These are phyloP conservation scores for Rhodotorula mucilaginosa DNA, from an alignment of 1,284 basidiomycete genomes.

Conservation along the genomic window DNA sequence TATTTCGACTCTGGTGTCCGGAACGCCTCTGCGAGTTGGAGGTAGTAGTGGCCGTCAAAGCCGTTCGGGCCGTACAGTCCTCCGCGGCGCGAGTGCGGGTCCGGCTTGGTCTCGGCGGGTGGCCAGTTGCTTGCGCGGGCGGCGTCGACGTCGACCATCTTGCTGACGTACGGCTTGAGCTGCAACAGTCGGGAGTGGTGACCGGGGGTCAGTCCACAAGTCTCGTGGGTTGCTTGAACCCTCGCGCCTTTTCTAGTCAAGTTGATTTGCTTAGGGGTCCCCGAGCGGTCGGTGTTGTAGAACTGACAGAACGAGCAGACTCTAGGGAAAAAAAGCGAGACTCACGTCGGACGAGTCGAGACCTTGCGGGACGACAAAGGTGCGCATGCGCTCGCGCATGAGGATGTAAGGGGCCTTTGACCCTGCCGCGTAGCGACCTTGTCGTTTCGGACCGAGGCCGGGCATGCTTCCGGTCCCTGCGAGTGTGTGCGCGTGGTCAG, in stretches of 20 bases:
- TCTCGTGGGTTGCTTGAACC: too few species aligned
- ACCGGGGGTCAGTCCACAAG: not conserved
- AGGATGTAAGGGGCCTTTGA: conserved; percentile 44
- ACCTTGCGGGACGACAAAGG: conserved; percentile 42
- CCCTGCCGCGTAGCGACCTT: conserved; percentile 37
- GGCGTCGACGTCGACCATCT: conserved; percentile 32
- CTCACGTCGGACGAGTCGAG: conserved; percentile 31
- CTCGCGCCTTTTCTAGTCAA: too few species aligned
- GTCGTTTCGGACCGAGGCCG: conserved; percentile 43
- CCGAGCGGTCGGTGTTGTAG: too few species aligned
- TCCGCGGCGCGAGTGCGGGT: conserved; percentile 25
- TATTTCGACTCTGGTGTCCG: not conserved
- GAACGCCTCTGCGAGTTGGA: conserved; percentile 40
- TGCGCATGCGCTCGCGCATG: conserved; percentile 43
- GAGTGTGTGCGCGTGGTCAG: not conserved
- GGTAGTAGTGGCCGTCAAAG: conserved; percentile 45
- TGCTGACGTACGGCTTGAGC: conserved; percentile 44
- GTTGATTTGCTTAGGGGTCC: too few species aligned
- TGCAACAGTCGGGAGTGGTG: conserved; percentile 9
- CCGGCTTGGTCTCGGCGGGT: conserved; percentile 37
- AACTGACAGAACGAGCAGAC: not conserved
- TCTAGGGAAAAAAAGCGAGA: not conserved
- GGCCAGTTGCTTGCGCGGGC: conserved; percentile 37
- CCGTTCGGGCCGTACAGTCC: conserved; percentile 40
- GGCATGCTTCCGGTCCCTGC: conserved; percentile 43